These are phyloP conservation scores for Solanum peruvianum DNA, from an alignment of 257 asterid genomes.

Conservation along the genomic window DNA sequence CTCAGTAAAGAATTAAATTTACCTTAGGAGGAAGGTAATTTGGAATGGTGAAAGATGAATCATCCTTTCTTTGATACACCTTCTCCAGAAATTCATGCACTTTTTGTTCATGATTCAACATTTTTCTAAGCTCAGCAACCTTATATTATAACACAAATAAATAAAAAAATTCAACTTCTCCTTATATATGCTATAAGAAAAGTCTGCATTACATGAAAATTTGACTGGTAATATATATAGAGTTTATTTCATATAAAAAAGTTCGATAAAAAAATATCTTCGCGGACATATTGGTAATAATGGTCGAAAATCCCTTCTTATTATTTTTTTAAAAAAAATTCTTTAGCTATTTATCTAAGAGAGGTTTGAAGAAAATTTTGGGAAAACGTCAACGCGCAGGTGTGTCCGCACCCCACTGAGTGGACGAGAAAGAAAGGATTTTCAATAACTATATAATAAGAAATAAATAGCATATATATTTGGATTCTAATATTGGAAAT, in stretches of 20 bases:
- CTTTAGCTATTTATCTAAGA: too few relatives aligned
- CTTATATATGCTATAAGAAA: not conserved
- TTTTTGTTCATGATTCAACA: conserved; percentile 66
- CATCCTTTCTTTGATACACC: conserved; percentile 31
- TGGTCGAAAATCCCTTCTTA: not conserved
- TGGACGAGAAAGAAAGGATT: too few relatives aligned
- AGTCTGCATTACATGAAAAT: not conserved
- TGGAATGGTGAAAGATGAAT: conserved; percentile 18
- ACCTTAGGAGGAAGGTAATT: not conserved
- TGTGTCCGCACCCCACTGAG: too few relatives aligned
- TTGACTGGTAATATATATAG: not conserved
- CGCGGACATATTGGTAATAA: not conserved
- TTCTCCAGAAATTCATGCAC: conserved; percentile 52
- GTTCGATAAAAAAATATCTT: not conserved
- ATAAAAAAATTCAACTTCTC: not conserved
- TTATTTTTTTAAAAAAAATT: not conserved
- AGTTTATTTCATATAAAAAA: not conserved
- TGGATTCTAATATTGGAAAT: not conserved
- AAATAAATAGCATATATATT: not conserved
- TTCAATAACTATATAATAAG: not conserved
- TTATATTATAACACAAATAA: not conserved
- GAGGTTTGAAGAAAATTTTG: too few relatives aligned
- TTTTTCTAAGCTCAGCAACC: conserved; percentile 59
- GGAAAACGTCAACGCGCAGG: too few relatives aligned
- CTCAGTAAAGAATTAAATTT: not conserved